These are phyloP conservation scores for Cornus suecica DNA, from an alignment of 148 eudicot species.

Conservation along the genomic window DNA sequence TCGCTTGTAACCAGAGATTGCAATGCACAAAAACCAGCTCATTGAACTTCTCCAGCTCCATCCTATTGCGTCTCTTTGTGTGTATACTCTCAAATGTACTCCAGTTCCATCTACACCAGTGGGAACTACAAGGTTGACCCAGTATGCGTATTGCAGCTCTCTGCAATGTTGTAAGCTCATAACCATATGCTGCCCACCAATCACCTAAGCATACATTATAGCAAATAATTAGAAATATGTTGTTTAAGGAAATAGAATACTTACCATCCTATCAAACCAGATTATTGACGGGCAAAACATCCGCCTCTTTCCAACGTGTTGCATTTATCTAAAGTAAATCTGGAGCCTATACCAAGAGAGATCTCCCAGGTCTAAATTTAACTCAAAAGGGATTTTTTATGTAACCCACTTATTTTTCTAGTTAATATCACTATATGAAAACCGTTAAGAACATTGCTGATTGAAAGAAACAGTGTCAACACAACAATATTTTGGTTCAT, in stretches of 20 bases:
- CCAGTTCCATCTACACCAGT: slow-evolving; percentile 50
- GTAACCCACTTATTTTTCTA: neutral
- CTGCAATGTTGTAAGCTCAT: slow-evolving; percentile 39
- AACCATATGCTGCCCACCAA: slow-evolving; percentile 45
- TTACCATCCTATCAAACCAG: neutral
- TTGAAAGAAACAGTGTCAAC: neutral
- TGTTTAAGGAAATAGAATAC: neutral
- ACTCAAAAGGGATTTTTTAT: neutral
- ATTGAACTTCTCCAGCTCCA: slow-evolving; percentile 21
- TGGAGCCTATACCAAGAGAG: neutral
- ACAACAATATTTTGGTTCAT: no score
- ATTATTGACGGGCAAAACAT: neutral
- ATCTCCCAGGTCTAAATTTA: neutral
- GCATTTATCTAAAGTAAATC: neutral
- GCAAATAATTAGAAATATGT: neutral
- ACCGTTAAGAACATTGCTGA: neutral
- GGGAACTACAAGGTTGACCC: slow-evolving; percentile 41
- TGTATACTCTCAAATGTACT: slow-evolving; percentile 33
- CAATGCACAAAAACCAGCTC: slow-evolving; percentile 40
- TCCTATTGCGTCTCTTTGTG: slow-evolving; percentile 12
- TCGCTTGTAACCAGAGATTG: slow-evolving; percentile 42
- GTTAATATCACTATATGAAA: neutral
- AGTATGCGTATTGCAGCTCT: slow-evolving; percentile 33
- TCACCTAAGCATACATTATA: slow-evolving; percentile 26
- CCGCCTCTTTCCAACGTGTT: neutral